phyloP scores from a whole-genome alignment of 352 stramenopile genomes.

The Phytophthora kernoviae region DNA sequence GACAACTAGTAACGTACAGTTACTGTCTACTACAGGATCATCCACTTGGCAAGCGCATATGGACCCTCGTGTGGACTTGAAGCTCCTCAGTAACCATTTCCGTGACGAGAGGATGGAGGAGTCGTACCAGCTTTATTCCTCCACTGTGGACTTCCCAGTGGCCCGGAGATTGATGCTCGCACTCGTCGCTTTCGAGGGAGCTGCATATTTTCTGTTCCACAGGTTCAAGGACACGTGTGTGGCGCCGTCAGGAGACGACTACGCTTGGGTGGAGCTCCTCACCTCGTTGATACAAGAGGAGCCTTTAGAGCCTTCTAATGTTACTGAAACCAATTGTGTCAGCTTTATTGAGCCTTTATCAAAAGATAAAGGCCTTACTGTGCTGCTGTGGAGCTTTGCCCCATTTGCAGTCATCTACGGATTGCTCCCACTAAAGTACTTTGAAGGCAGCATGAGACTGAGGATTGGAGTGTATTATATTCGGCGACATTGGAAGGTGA shows the following conservation, averaged over 20 bases:
- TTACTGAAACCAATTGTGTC: conserved; percentile 32
- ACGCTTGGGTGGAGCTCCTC: conserved; percentile 32
- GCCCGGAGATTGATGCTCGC: conserved; percentile 65
- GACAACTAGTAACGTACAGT: conserved; percentile 27
- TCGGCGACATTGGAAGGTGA: conserved; percentile 74
- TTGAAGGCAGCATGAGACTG: conserved; percentile 69
- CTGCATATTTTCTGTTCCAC: conserved; percentile 59
- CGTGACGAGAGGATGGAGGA: conserved; percentile 71
- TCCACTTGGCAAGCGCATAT: conserved; percentile 54
- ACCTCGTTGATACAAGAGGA: conserved; percentile 19
- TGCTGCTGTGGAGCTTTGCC: conserved; percentile 64
- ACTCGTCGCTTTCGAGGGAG: conserved; percentile 59
- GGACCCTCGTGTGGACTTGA: conserved; percentile 57
- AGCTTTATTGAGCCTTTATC: conserved; percentile 30
- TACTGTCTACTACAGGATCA: conserved; percentile 46
- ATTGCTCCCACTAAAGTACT: conserved; percentile 68
- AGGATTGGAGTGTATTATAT: conserved; percentile 79
- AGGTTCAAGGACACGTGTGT: conserved; percentile 49
- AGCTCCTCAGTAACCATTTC: conserved; percentile 71
- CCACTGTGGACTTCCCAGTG: conserved; percentile 66
- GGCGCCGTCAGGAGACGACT: conserved; percentile 33
- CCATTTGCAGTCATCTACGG: conserved; percentile 66
- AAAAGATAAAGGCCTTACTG: conserved; percentile 38
- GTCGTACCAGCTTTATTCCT: conserved; percentile 83
- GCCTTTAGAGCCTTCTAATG: conserved; percentile 5